Percentiles rank a stretch among this genome's conserved stretches.
Evolutionary conservation across 2,329 filamentous ascomycete genomes (phyloP).

Genomic region (Ceratocystis lukuohia): DNA sequence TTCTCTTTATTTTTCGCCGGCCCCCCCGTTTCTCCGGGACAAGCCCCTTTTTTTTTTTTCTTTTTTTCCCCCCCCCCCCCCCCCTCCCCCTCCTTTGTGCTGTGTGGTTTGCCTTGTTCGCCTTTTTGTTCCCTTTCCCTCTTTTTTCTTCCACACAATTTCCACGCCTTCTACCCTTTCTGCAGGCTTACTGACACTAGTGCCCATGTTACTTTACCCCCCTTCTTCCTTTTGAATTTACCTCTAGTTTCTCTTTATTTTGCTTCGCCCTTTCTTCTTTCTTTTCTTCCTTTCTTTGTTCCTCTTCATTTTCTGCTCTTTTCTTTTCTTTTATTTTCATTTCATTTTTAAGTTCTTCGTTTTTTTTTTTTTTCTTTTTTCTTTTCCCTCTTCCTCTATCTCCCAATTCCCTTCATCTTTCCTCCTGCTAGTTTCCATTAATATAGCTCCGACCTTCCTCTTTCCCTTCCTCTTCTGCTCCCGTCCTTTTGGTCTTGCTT

Average conservation of each 20-base stretch:
- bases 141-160: slow-evolving; percentile 11
- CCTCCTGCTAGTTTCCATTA: background rate
- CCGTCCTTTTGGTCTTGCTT: background rate
- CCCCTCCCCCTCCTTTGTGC: background rate
- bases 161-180: slow-evolving; percentile 14
- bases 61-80: slow-evolving; percentile 1
- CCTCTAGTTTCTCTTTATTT: background rate
- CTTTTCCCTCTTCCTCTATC: background rate
- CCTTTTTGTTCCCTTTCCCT: background rate
- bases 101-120: slow-evolving; percentile 1
- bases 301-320: background rate
- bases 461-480: background rate
- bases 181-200: slow-evolving; percentile 5
- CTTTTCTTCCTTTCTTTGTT: background rate
- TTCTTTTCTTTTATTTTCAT: background rate
- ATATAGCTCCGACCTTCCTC: background rate
- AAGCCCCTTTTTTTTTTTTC: no score
- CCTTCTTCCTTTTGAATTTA: slow-evolving; percentile 3
- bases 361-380: background rate
- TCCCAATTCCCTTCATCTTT: background rate
- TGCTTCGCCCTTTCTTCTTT: background rate
- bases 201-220: background rate
- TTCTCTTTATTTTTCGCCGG: no score
- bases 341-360: background rate
- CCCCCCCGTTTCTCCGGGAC: no score